These are phyloP conservation scores for Kingdonia uniflora DNA, from an alignment of 164 flowering plant species.

Conservation along the genomic window DNA sequence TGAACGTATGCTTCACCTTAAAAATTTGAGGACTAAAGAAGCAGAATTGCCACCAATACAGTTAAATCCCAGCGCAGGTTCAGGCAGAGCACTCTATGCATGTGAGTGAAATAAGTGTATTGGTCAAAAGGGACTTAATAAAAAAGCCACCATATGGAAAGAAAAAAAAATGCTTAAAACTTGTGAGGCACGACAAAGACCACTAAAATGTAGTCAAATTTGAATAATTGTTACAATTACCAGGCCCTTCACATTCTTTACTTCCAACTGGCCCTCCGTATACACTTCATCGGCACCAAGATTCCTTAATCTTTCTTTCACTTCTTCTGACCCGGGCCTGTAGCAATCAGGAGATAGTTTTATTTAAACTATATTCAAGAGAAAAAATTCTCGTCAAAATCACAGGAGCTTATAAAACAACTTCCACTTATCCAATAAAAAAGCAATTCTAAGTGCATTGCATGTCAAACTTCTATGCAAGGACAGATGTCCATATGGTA, in stretches of 20 bases:
- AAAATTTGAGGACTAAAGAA: constrained; percentile 69
- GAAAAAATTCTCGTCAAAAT: not conserved
- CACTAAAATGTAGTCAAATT: no score
- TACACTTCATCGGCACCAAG: constrained; percentile 89
- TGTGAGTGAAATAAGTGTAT: not conserved
- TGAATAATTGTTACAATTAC: constrained; percentile 26
- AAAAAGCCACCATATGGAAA: no score
- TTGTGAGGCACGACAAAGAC: no score
- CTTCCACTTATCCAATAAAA: not conserved
- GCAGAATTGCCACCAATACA: constrained; percentile 95
- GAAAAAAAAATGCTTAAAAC: not conserved
- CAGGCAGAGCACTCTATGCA: constrained; percentile 54
- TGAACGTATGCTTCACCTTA: constrained; percentile 42
- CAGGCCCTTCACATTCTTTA: constrained; percentile 74
- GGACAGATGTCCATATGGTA: no score
- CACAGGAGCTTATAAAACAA: not conserved
- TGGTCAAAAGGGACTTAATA: no score
- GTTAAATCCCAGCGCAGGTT: constrained; percentile 83
- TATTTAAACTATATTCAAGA: not conserved
- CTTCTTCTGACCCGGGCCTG: constrained; percentile 74
- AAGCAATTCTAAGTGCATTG: no score
- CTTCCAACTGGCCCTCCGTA: constrained; percentile 65
- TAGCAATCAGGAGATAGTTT: constrained; percentile 9
- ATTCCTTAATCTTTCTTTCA: constrained; percentile 51
- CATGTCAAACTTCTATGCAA: no score